Percentiles rank a stretch among this genome's conserved stretches.
phyloP scores from a whole-genome alignment of 352 stramenopile genomes.

The Pythium aquatile region DNA sequence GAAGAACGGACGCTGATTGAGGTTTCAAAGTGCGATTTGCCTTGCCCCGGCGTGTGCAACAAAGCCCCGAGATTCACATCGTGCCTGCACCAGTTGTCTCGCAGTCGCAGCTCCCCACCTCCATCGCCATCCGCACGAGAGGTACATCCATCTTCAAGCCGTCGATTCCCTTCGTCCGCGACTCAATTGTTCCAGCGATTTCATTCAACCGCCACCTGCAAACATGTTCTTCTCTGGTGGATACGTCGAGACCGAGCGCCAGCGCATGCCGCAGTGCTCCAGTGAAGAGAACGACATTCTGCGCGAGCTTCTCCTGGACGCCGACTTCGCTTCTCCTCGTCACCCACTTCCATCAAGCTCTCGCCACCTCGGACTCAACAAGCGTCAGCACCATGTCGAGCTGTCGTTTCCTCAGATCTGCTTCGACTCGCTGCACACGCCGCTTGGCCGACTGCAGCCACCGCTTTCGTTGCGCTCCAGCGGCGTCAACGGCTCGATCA shows the following conservation, averaged over 20 bases:
- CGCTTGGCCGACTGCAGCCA: constrained; percentile 55
- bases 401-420: constrained; percentile 71
- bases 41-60: constrained; percentile 7
- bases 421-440: constrained; percentile 53
- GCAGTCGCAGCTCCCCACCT: background rate
- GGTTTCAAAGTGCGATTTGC: constrained; percentile 31
- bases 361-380: constrained; percentile 40
- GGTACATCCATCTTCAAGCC: background rate
- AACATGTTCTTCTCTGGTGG: constrained; percentile 73
- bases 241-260: constrained; percentile 66
- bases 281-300: constrained; percentile 75
- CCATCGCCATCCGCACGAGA: background rate
- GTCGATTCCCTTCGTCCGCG: background rate
- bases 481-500: background rate
- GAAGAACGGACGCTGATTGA: constrained; percentile 20
- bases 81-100: background rate
- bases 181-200: background rate
- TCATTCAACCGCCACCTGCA: background rate
- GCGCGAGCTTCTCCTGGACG: constrained; percentile 67
- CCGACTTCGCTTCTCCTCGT: constrained; percentile 64
- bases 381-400: constrained; percentile 58
- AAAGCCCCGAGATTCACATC: background rate
- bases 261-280: constrained; percentile 33
- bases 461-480: constrained; percentile 37
- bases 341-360: constrained; percentile 46